A percentile compares a stretch with the other conserved stretches of the same genome.
These are phyloP conservation scores for Ceratobasidium sp. DNA, from an alignment of 1,284 basidiomycete species.

Conservation along the genomic window DNA sequence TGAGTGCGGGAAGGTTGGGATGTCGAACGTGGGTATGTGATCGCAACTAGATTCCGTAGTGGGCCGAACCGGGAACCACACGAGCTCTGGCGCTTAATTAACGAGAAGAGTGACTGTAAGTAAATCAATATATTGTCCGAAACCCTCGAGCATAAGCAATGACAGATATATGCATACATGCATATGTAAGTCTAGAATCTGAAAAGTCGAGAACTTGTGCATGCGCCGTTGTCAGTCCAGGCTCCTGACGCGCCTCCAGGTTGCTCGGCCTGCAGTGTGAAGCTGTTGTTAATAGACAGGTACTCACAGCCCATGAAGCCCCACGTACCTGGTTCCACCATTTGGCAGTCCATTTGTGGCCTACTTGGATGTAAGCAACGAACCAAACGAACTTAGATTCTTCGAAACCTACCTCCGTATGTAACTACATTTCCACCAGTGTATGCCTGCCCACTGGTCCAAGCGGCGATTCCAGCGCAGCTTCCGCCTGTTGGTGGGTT, in stretches of 20 bases:
- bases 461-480: constrained; percentile 62
- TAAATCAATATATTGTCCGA: background rate
- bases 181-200: constrained; percentile 18
- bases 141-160: background rate
- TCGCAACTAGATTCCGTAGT: background rate
- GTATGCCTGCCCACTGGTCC: constrained; percentile 59
- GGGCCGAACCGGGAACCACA: background rate
- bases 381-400: constrained; percentile 20
- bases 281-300: constrained; percentile 50
- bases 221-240: constrained; percentile 66
- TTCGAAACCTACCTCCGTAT: constrained; percentile 7
- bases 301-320: constrained; percentile 40
- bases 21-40: background rate
- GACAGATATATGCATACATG: background rate
- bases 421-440: constrained; percentile 59
- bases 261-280: constrained; percentile 26
- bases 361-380: constrained; percentile 49
- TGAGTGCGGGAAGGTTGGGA: background rate
- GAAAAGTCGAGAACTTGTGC: constrained; percentile 46
- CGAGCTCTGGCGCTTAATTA: background rate
- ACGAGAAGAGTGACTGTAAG: background rate
- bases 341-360: constrained; percentile 67
- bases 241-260: constrained; percentile 61
- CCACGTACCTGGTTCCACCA: constrained; percentile 56
- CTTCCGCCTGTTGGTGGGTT: constrained; percentile 50